phyloP scores from a whole-genome alignment of 1,284 basidiomycete species.

The Takashimella koratensis region DNA sequence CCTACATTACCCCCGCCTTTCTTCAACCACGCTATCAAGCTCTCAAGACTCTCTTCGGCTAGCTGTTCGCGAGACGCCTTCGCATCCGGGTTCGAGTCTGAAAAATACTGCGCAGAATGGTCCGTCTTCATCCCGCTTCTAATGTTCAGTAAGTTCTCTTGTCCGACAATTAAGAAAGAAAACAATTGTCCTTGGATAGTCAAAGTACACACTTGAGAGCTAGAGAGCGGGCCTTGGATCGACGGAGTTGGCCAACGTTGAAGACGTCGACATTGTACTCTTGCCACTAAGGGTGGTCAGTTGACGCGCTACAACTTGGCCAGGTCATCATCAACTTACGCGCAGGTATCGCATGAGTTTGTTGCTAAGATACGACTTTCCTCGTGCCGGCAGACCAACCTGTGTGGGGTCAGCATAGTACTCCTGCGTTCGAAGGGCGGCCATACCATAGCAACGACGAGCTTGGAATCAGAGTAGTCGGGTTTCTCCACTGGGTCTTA shows the following conservation, averaged over 20 bases:
- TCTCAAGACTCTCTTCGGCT: slow-evolving; percentile 89
- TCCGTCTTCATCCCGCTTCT: slow-evolving; percentile 58
- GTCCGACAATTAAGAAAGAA: not conserved
- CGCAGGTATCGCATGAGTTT: slow-evolving; percentile 76
- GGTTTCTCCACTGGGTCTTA: slow-evolving; percentile 74
- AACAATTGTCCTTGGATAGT: not conserved
- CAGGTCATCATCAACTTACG: slow-evolving; percentile 54
- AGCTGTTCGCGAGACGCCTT: slow-evolving; percentile 74
- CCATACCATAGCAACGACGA: slow-evolving; percentile 92
- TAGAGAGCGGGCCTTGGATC: slow-evolving; percentile 66
- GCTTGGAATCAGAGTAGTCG: slow-evolving; percentile 97
- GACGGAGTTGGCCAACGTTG: slow-evolving; percentile 93
- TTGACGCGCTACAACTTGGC: not conserved
- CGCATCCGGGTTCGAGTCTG: slow-evolving; percentile 76
- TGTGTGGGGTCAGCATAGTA: slow-evolving; percentile 27
- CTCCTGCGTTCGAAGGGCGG: not conserved
- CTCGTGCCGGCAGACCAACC: slow-evolving; percentile 76
- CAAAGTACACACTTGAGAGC: slow-evolving; percentile 26
- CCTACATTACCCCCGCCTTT: slow-evolving; percentile 94
- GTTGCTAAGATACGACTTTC: slow-evolving; percentile 80
- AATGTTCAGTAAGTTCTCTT: slow-evolving; percentile 7
- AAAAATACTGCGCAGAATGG: slow-evolving; percentile 90
- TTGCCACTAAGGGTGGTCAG: slow-evolving; percentile 67
- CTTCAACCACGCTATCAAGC: slow-evolving; percentile 91
- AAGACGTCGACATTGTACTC: slow-evolving; percentile 99